Evolutionary conservation across 352 stramenopile genomes (phyloP).

Genomic region (Blastocystis sp.): DNA sequence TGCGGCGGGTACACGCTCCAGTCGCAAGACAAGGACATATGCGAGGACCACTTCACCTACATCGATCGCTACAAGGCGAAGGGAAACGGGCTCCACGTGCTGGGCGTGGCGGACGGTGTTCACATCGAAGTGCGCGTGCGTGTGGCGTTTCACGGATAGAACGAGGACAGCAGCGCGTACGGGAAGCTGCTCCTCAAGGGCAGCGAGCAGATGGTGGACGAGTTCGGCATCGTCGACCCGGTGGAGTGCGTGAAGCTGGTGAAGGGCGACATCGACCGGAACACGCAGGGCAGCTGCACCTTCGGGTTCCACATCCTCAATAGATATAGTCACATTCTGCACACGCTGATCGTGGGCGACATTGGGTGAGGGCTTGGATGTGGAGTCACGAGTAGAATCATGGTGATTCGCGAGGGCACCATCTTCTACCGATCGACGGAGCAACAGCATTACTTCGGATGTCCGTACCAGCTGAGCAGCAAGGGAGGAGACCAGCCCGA

Average conservation of each 20-base stretch:
- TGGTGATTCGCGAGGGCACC: slow-evolving; percentile 64
- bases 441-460: slow-evolving; percentile 69
- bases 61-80: slow-evolving; percentile 68
- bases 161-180: slow-evolving; percentile 46
- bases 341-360: slow-evolving; percentile 67
- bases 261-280: slow-evolving; percentile 57
- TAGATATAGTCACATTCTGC: slow-evolving; percentile 68
- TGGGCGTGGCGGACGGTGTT: slow-evolving; percentile 55
- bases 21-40: slow-evolving; percentile 66
- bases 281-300: slow-evolving; percentile 66
- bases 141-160: not conserved
- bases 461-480: slow-evolving; percentile 53
- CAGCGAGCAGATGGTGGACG: slow-evolving; percentile 66
- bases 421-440: slow-evolving; percentile 71
- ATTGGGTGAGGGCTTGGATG: not conserved
- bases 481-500: slow-evolving; percentile 61
- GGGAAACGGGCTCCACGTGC: slow-evolving; percentile 55
- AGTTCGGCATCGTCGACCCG: slow-evolving; percentile 70
- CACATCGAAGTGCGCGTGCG: slow-evolving; percentile 32
- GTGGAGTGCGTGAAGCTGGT: slow-evolving; percentile 72
- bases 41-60: slow-evolving; percentile 60
- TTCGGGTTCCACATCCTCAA: slow-evolving; percentile 70
- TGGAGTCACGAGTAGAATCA: slow-evolving; percentile 22
- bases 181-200: slow-evolving; percentile 45
- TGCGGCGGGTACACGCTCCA: slow-evolving; percentile 63